Evolutionary conservation across 495 filamentous ascomycete genomes (phyloP).

Genomic region (Tuber melanosporum): DNA sequence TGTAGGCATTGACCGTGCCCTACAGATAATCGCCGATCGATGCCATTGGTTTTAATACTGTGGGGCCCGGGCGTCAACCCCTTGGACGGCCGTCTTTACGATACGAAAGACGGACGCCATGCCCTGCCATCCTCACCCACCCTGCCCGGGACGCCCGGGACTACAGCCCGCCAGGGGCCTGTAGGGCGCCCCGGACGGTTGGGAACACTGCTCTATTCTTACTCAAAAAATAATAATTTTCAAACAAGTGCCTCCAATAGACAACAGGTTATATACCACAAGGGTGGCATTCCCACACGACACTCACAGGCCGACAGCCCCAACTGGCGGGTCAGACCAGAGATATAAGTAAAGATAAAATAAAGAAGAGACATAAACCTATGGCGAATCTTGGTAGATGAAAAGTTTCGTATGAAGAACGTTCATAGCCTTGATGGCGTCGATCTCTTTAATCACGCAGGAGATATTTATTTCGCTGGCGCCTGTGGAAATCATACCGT

Average conservation of each 20-base stretch:
- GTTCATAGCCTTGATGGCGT: conserved; percentile 88
- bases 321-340: background rate
- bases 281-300: background rate
- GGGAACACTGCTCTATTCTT: background rate
- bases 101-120: too few relatives aligned
- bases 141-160: too few relatives aligned
- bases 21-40: too few relatives aligned
- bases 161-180: too few relatives aligned
- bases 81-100: too few relatives aligned
- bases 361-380: background rate
- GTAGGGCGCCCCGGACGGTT: too few relatives aligned
- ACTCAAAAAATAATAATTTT: background rate
- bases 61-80: too few relatives aligned
- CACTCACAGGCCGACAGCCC: background rate
- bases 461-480: conserved; percentile 99
- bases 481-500: conserved; percentile 44
- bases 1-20: too few relatives aligned
- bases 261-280: background rate
- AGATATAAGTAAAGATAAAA: background rate
- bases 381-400: conserved; percentile 32
- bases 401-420: conserved; percentile 94
- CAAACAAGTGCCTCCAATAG: background rate
- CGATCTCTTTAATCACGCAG: conserved; percentile 86
- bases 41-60: too few relatives aligned
- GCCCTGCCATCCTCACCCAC: too few relatives aligned